Conservation (phyloP, 2,329 filamentous ascomycete species). For the Fusarium tupiense region DNA sequence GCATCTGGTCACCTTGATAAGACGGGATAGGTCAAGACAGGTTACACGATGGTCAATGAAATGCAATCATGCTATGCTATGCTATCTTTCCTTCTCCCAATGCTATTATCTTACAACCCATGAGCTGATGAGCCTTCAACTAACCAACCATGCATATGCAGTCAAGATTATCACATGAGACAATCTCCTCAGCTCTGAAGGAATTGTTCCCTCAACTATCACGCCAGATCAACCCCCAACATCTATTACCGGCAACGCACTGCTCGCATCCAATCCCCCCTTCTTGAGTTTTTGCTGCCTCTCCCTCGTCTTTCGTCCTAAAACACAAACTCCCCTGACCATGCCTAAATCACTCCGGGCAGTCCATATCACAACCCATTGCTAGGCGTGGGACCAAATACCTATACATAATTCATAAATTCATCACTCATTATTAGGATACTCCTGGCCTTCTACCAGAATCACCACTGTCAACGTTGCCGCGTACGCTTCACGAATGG, state of each 20-base stretch:
- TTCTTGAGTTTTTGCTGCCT: neutral
- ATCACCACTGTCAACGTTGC: conserved; percentile 78
- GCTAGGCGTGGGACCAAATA: conserved; percentile 6
- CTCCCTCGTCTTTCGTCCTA: neutral
- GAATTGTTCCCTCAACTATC: conserved; percentile 6
- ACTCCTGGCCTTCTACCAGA: conserved; percentile 62
- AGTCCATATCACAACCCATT: conserved; percentile 14
- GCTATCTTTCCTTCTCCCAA: neutral
- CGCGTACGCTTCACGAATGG: conserved; percentile 79
- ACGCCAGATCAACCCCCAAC: conserved; percentile 4
- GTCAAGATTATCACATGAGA: conserved; percentile 4
- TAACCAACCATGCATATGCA: neutral
- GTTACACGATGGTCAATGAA: neutral
- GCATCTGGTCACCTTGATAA: neutral
- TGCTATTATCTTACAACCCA: conserved; percentile 9
- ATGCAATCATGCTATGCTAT: conserved; percentile 1
- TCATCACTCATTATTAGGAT: conserved; percentile 56
- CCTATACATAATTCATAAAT: conserved; percentile 39
- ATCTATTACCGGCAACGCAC: conserved; percentile 13
- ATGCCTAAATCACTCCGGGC: conserved; percentile 12
- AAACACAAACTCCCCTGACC: conserved; percentile 20
- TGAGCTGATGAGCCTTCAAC: conserved; percentile 1
- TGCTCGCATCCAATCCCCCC: conserved; percentile 9
- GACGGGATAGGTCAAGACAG: neutral
- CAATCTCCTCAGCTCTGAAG: neutral